These are phyloP conservation scores for Cordyceps farinosa DNA, from an alignment of 2,329 filamentous ascomycete species.

Conservation along the genomic window DNA sequence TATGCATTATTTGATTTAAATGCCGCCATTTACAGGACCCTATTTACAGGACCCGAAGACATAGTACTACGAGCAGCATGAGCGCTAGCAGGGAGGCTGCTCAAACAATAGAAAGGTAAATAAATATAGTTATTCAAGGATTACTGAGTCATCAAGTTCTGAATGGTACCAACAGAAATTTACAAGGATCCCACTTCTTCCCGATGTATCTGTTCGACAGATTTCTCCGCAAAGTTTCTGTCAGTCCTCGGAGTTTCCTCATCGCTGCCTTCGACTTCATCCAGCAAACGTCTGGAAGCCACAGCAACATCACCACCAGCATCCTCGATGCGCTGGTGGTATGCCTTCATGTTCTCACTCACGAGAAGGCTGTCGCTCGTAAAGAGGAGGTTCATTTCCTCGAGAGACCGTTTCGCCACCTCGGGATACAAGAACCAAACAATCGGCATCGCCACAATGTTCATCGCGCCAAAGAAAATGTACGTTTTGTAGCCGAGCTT, in stretches of 20 bases:
- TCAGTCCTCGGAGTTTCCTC: neutral
- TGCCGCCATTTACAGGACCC: too few relatives aligned
- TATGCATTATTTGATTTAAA: too few relatives aligned
- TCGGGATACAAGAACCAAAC: conserved; percentile 44
- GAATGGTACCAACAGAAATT: neutral
- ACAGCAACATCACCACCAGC: conserved; percentile 24
- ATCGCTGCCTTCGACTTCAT: conserved; percentile 22
- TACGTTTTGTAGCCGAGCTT: conserved; percentile 46
- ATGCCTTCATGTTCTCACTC: conserved; percentile 41
- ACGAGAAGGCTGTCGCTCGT: conserved; percentile 43
- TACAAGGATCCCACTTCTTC: neutral
- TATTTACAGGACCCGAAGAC: too few relatives aligned
- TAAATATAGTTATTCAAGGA: neutral
- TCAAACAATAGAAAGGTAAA: too few relatives aligned
- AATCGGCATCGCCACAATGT: conserved; percentile 48
- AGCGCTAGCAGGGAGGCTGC: too few relatives aligned
- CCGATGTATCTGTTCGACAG: neutral
- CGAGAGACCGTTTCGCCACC: conserved; percentile 43
- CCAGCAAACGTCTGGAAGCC: conserved; percentile 22
- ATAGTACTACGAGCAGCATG: too few relatives aligned
- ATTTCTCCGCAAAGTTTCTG: neutral
- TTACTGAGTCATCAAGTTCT: neutral
- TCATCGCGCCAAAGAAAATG: conserved; percentile 49
- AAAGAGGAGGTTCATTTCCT: conserved; percentile 49
- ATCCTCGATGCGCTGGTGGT: conserved; percentile 23